Evolutionary conservation across 2,329 filamentous ascomycete species (phyloP).

Genomic region (Aspergillus aculeatinus): DNA sequence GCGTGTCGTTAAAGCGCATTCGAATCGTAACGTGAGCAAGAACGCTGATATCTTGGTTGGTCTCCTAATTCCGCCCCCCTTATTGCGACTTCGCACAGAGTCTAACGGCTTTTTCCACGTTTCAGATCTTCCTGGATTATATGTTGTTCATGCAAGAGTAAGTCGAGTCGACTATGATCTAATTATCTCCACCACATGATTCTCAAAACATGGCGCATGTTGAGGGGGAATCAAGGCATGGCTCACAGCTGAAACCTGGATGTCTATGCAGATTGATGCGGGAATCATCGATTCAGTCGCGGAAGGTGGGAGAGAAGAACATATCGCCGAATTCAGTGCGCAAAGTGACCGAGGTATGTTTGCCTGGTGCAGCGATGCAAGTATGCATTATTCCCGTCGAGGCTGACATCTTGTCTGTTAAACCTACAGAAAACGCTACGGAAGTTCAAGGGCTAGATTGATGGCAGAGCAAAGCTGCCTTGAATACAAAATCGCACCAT

Average conservation of each 20-base stretch:
- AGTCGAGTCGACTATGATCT: constrained; percentile 33
- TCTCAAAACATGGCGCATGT: not conserved
- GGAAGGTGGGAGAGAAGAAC: constrained; percentile 69
- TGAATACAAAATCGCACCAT: not conserved
- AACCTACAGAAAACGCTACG: constrained; percentile 59
- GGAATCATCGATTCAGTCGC: constrained; percentile 74
- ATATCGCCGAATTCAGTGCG: constrained; percentile 74
- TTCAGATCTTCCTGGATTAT: constrained; percentile 79
- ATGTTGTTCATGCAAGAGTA: constrained; percentile 73
- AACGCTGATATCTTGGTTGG: constrained; percentile 81
- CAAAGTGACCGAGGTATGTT: constrained; percentile 70
- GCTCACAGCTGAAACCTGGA: constrained; percentile 2
- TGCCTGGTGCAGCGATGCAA: not conserved
- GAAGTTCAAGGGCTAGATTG: constrained; percentile 65
- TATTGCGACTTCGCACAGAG: not conserved
- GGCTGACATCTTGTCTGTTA: constrained; percentile 10
- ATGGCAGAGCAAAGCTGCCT: not conserved
- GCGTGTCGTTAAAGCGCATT: constrained; percentile 87
- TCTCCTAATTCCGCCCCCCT: not conserved
- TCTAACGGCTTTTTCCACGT: constrained; percentile 2
- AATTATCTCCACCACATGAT: not conserved
- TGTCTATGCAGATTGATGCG: constrained; percentile 63
- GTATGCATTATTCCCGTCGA: not conserved
- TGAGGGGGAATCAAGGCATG: not conserved
- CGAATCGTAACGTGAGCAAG: constrained; percentile 75